phyloP scores from a whole-genome alignment of 768 basidiomycete genomes.

The Cystobasidium tubakii region DNA sequence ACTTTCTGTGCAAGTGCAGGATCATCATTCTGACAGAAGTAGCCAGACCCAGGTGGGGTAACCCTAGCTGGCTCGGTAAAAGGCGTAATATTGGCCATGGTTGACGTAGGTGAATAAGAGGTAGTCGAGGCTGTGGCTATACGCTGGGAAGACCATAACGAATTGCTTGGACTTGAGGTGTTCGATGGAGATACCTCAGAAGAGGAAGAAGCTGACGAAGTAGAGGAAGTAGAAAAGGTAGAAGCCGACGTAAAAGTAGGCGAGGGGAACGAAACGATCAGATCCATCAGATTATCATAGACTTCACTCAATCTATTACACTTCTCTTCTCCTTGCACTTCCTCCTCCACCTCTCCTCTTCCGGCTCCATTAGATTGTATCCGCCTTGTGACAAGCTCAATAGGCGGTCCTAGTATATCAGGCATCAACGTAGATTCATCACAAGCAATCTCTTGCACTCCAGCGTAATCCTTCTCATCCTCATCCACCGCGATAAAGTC shows the following conservation, averaged over 20 bases:
- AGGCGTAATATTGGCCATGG: neutral
- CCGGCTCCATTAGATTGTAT: too few species aligned
- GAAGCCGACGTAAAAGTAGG: neutral
- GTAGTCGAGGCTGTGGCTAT: neutral
- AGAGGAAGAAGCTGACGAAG: neutral
- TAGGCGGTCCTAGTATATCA: neutral
- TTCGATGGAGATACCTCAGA: too few species aligned
- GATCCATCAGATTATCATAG: slow-evolving; percentile 8
- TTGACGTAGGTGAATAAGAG: neutral
- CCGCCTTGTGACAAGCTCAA: neutral
- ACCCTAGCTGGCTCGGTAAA: neutral
- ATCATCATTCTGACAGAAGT: neutral
- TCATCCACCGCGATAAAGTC: neutral
- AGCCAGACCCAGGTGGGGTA: neutral
- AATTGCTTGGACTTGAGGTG: neutral
- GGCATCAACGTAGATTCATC: neutral
- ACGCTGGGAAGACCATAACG: slow-evolving; percentile 5
- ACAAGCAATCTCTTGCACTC: neutral
- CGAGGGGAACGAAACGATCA: neutral
- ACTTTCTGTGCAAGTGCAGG: neutral
- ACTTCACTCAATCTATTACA: neutral
- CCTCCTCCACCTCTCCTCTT: neutral
- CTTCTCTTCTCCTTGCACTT: neutral
- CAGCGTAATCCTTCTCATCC: neutral
- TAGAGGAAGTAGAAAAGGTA: neutral